Evolutionary conservation across 2,329 filamentous ascomycete species (phyloP).

Genomic region (Biscogniauxia sp.): DNA sequence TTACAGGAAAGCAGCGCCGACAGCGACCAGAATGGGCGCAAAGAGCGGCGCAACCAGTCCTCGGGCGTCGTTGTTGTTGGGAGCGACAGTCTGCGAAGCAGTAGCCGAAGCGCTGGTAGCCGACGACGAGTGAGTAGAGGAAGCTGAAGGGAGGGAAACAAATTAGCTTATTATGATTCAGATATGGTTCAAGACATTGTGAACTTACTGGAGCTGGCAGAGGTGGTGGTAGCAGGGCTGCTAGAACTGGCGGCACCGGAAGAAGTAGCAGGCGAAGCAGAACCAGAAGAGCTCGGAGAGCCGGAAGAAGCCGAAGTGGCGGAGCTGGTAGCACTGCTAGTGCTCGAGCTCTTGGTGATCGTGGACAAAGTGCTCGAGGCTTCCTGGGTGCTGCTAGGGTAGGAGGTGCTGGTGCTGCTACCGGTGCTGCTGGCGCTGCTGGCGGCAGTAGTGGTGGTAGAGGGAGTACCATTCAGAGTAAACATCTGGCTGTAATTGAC

Average conservation of each 20-base stretch:
- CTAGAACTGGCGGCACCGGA: constrained; percentile 18
- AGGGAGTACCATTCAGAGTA: constrained; percentile 28
- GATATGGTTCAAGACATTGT: neutral
- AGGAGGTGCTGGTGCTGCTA: constrained; percentile 12
- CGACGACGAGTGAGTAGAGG: constrained; percentile 12
- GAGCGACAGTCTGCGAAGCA: constrained; percentile 16
- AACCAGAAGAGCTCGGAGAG: neutral
- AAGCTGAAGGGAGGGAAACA: constrained; percentile 5
- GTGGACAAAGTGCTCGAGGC: constrained; percentile 10
- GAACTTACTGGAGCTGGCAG: constrained; percentile 18
- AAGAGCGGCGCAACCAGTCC: constrained; percentile 26
- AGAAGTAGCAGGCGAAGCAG: constrained; percentile 19
- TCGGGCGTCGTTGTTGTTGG: constrained; percentile 29
- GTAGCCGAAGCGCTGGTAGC: constrained; percentile 11
- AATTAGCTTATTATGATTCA: constrained; percentile 6
- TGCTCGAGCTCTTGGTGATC: constrained; percentile 8
- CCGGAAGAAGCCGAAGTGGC: constrained; percentile 1
- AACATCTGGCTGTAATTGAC: constrained; percentile 47
- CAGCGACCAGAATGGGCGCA: constrained; percentile 24
- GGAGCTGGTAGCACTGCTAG: constrained; percentile 5
- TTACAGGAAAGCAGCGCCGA: constrained; percentile 28
- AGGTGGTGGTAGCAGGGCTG: constrained; percentile 1
- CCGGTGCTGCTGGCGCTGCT: constrained; percentile 13
- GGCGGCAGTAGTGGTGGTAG: constrained; percentile 14
- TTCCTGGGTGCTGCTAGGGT: constrained; percentile 4